These are phyloP conservation scores for Pseudozyma flocculosa DNA, from an alignment of 1,284 basidiomycete species.

Conservation along the genomic window DNA sequence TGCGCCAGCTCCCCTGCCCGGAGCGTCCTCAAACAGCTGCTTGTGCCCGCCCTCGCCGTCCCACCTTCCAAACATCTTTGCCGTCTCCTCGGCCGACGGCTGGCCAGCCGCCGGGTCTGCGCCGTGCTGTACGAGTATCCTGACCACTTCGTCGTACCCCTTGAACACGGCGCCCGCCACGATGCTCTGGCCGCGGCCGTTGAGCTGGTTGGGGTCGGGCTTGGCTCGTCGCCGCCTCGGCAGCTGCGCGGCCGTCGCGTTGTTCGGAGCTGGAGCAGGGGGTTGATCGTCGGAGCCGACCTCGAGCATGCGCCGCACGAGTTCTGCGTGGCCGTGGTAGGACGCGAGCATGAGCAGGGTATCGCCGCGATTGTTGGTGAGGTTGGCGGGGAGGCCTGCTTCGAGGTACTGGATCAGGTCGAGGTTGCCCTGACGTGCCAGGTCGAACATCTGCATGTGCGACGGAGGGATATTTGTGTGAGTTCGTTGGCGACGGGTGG, in stretches of 20 bases:
- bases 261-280: background rate
- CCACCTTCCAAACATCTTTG: slow-evolving; percentile 54
- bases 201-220: slow-evolving; percentile 62
- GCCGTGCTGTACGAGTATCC: slow-evolving; percentile 66
- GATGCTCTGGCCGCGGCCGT: slow-evolving; percentile 76
- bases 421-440: slow-evolving; percentile 68
- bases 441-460: slow-evolving; percentile 69
- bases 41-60: slow-evolving; percentile 32
- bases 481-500: background rate
- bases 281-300: background rate
- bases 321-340: slow-evolving; percentile 71
- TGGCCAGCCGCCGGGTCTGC: slow-evolving; percentile 71
- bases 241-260: too few relatives aligned
- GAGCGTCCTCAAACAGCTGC: slow-evolving; percentile 30
- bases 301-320: slow-evolving; percentile 64
- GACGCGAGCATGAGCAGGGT: slow-evolving; percentile 75
- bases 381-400: slow-evolving; percentile 73
- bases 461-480: background rate
- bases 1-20: slow-evolving; percentile 31
- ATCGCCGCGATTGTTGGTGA: slow-evolving; percentile 66
- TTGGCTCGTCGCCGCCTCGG: slow-evolving; percentile 9
- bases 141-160: slow-evolving; percentile 67
- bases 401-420: slow-evolving; percentile 64
- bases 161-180: slow-evolving; percentile 83
- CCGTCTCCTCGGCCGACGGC: slow-evolving; percentile 73